Percentiles rank a stretch among this genome's conserved stretches.
phyloP scores from a whole-genome alignment of 768 basidiomycete species.

The Tulasnella sp. region DNA sequence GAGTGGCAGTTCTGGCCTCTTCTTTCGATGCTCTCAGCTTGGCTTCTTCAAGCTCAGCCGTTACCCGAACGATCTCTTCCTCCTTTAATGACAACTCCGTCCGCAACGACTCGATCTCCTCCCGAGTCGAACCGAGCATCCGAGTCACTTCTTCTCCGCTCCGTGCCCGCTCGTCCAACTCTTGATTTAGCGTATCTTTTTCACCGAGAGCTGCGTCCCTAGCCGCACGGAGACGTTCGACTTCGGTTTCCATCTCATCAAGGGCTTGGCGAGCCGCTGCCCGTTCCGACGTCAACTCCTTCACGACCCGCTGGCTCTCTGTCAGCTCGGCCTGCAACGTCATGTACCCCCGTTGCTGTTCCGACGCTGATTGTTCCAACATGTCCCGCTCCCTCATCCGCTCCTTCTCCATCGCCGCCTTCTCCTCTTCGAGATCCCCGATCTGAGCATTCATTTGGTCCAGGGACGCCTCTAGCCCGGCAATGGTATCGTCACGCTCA shows the following conservation, averaged over 20 bases:
- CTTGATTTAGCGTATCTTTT: conserved; percentile 37
- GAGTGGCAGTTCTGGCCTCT: conserved; percentile 24
- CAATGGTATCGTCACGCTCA: conserved; percentile 44
- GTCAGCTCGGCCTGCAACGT: conserved; percentile 42
- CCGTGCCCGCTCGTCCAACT: conserved; percentile 36
- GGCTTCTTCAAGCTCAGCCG: conserved; percentile 25
- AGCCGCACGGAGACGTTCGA: conserved; percentile 38
- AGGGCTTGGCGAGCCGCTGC: conserved; percentile 44
- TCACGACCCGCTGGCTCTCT: conserved; percentile 37
- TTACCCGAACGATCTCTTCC: conserved; percentile 51
- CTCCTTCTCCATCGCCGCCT: conserved; percentile 24
- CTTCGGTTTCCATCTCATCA: conserved; percentile 42
- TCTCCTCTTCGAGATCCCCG: conserved; percentile 8
- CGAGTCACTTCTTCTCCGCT: conserved; percentile 48
- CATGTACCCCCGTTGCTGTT: conserved; percentile 34
- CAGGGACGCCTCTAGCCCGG: conserved; percentile 47
- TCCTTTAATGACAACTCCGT: conserved; percentile 49
- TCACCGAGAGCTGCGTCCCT: conserved; percentile 30
- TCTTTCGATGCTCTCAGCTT: conserved; percentile 25
- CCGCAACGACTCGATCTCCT: conserved; percentile 60
- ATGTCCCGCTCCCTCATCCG: conserved; percentile 39
- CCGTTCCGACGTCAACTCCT: conserved; percentile 54
- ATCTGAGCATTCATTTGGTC: conserved; percentile 30
- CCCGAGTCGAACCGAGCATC: conserved; percentile 49
- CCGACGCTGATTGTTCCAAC: conserved; percentile 20